Base-by-base conservation (phyloP, 257 asterid species). In the Solanum etuberosum region DNA sequence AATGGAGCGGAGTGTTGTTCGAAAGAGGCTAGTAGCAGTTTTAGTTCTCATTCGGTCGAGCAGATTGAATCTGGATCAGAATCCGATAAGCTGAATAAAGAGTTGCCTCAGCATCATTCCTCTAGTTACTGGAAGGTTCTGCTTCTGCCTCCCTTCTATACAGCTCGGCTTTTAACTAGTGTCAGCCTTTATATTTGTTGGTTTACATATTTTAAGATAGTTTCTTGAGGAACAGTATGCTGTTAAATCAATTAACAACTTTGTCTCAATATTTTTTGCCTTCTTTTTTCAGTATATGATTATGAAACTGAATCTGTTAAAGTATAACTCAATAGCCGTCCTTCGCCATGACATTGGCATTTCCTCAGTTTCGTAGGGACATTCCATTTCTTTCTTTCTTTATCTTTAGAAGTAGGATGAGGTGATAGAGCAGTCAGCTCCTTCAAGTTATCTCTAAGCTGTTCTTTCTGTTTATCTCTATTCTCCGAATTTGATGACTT, bases 21-120 rank as follows among this genome's bases (percentile, higher is more conserved):
- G 10, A 94, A 93, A 88, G 97, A 93, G 86, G 85, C 85, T 27
- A 92, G 93, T 76, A 90, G 94, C 91, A 92, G 94, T 82, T 57
- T 87, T 88, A 92, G 88, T 86, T 92, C 98, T 42, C 94, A 91
- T 83, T 93, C 94, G 4, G 90, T 90, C 0, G 98, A 94, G 83
- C 94, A 90, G 89, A 74, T 87, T 7, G 94, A 93, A 51, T 78
- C 87, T 23, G 92, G 88, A 40, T 90, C 92, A 8, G 94, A 92
- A 15, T 92, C 91, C 3, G 95, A 93, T 46, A 94, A 92, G 89
- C 65, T 81, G 11, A 74, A 88, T 1, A 89, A 91, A 54, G 92
- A 86, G 23, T 85, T 87, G 61, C 85, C 88, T 59, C 90, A 86
- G 37, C 88, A 87, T 3, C 88, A 68, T 37, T 86, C 88, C n/a